These are phyloP conservation scores for Solanum chiquidenum DNA, from an alignment of 257 asterid species.

Conservation along the genomic window DNA sequence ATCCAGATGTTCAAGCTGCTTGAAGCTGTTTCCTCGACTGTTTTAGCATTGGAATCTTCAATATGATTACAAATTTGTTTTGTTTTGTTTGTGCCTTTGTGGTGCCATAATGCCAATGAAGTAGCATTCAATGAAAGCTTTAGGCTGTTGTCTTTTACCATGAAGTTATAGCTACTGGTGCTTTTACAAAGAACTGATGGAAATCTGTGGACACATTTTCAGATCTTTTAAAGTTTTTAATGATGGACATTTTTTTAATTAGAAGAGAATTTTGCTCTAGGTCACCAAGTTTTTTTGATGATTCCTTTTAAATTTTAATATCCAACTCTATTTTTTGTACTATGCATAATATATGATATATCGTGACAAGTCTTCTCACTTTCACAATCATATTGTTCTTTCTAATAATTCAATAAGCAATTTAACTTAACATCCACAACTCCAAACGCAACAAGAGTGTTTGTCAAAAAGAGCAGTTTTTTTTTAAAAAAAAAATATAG, in stretches of 20 bases:
- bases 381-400: neutral
- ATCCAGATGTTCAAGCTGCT: constrained; percentile 29
- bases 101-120: neutral
- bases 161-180: neutral
- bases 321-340: neutral
- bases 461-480: neutral
- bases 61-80: neutral
- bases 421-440: neutral
- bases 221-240: neutral
- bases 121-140: neutral
- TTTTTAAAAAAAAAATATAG: too few relatives aligned
- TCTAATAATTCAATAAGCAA: neutral
- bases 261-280: neutral
- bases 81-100: neutral
- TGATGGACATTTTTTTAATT: neutral
- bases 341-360: neutral
- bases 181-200: neutral
- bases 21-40: constrained; percentile 13
- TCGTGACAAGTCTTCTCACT: neutral
- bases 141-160: neutral
- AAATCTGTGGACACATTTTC: neutral
- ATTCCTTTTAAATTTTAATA: neutral
- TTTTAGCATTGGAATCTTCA: neutral
- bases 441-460: neutral
- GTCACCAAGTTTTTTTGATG: neutral